A percentile compares a stretch with the other conserved stretches of the same genome.
Evolutionary conservation across 2,329 filamentous ascomycete species (phyloP).

Genomic region (Monosporascus cannonballus): DNA sequence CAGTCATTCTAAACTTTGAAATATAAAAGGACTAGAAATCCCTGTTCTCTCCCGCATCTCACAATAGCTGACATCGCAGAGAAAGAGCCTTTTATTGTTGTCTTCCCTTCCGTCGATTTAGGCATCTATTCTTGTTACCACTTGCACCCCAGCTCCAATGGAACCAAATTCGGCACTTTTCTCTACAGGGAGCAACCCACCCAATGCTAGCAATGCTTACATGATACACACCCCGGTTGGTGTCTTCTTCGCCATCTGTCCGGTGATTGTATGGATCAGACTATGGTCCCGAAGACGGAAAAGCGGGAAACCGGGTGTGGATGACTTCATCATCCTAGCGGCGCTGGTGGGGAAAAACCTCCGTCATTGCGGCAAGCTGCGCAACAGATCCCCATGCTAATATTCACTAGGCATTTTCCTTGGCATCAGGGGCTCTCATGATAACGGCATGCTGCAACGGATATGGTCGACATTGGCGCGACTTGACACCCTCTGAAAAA

Average conservation of each 20-base stretch:
- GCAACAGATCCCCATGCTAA: constrained; percentile 1
- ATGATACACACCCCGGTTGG: constrained; percentile 18
- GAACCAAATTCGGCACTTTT: not conserved
- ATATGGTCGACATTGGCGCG: constrained; percentile 20
- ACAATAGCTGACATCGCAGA: not conserved
- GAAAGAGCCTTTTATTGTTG: not conserved
- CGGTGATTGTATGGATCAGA: constrained; percentile 18
- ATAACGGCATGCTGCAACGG: constrained; percentile 22
- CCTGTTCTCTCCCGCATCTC: not conserved
- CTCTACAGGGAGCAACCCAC: not conserved
- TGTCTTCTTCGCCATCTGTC: constrained; percentile 20
- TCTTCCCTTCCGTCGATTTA: not conserved
- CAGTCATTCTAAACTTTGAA: not conserved
- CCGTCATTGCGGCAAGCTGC: not conserved
- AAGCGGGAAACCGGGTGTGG: constrained; percentile 17
- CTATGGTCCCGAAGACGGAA: constrained; percentile 21
- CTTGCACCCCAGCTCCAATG: not conserved
- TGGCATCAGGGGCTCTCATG: constrained; percentile 18
- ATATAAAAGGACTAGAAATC: too few species aligned
- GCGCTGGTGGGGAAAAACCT: constrained; percentile 10
- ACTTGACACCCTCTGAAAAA: constrained; percentile 11
- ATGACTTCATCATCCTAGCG: constrained; percentile 24
- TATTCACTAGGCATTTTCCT: constrained; percentile 15
- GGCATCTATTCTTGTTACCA: not conserved
- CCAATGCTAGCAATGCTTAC: constrained; percentile 11